phyloP scores from a whole-genome alignment of 179 eudicot species.

The Beta macrorhiza region DNA sequence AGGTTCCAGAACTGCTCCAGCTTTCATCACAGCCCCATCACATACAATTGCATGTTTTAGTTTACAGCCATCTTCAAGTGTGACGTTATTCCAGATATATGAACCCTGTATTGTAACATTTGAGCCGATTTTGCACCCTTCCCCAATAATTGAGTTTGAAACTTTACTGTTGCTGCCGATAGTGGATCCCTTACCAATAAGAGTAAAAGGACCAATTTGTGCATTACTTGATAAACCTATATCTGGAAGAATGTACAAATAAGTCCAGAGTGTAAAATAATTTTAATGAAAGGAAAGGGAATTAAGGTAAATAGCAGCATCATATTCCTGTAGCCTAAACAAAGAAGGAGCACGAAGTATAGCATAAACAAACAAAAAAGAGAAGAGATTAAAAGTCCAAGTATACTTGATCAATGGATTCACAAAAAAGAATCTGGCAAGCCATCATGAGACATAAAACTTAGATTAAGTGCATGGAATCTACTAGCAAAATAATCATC shows the following conservation, averaged over 20 bases:
- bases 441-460: not conserved
- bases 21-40: conserved; percentile 75
- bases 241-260: conserved; percentile 40
- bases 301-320: conserved; percentile 9
- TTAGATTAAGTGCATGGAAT: not conserved
- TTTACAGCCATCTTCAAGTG: conserved; percentile 79
- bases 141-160: conserved; percentile 77
- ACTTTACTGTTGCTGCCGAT: conserved; percentile 62
- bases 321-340: not conserved
- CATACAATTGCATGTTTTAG: conserved; percentile 81
- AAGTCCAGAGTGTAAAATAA: conserved; percentile 3
- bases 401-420: not conserved
- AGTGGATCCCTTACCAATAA: conserved; percentile 68
- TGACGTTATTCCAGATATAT: conserved; percentile 81
- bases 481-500: not conserved
- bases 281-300: not conserved
- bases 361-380: not conserved
- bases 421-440: not conserved
- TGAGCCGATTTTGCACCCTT: conserved; percentile 82
- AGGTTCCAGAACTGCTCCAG: conserved; percentile 79
- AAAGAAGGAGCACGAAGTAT: not conserved
- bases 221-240: conserved; percentile 66
- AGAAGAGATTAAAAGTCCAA: not conserved
- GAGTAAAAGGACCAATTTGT: conserved; percentile 74
- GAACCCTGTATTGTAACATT: conserved; percentile 84